These are phyloP conservation scores for Lithospermum erythrorhizon DNA, from an alignment of 257 asterid species.

Conservation along the genomic window DNA sequence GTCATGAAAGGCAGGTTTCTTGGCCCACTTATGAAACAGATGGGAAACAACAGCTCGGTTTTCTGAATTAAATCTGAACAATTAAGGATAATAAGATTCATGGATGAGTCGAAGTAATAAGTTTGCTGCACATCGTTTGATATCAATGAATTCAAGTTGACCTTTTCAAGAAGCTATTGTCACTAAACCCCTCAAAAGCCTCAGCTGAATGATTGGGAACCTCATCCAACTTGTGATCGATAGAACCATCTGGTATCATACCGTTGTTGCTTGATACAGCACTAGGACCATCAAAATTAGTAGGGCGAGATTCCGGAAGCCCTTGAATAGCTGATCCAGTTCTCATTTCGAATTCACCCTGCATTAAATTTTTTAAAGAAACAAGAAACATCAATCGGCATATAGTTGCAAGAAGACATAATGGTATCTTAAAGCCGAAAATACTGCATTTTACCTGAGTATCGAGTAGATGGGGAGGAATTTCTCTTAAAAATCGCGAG, in stretches of 20 bases:
- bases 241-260: slow-evolving; percentile 22
- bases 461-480: slow-evolving; percentile 69
- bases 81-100: slow-evolving; percentile 6
- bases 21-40: slow-evolving; percentile 92
- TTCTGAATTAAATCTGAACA: slow-evolving; percentile 56
- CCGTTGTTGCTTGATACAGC: slow-evolving; percentile 25
- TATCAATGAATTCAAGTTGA: slow-evolving; percentile 15
- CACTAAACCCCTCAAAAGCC: slow-evolving; percentile 27
- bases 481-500: slow-evolving; percentile 87
- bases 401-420: background rate
- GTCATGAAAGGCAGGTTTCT: slow-evolving; percentile 86
- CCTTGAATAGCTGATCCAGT: slow-evolving; percentile 21
- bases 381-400: background rate
- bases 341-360: slow-evolving; percentile 43
- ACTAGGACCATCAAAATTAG: slow-evolving; percentile 14
- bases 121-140: background rate
- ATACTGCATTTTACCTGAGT: slow-evolving; percentile 34
- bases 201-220: slow-evolving; percentile 36
- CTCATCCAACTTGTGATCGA: slow-evolving; percentile 20
- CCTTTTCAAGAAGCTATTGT: slow-evolving; percentile 70
- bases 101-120: slow-evolving; percentile 8
- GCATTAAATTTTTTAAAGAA: slow-evolving; percentile 8
- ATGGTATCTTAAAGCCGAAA: slow-evolving; percentile 5
- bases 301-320: slow-evolving; percentile 26
- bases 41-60: slow-evolving; percentile 72